Evolutionary conservation across 2,329 filamentous ascomycete genomes (phyloP).

Genomic region (Exophiala xenobiotica): DNA sequence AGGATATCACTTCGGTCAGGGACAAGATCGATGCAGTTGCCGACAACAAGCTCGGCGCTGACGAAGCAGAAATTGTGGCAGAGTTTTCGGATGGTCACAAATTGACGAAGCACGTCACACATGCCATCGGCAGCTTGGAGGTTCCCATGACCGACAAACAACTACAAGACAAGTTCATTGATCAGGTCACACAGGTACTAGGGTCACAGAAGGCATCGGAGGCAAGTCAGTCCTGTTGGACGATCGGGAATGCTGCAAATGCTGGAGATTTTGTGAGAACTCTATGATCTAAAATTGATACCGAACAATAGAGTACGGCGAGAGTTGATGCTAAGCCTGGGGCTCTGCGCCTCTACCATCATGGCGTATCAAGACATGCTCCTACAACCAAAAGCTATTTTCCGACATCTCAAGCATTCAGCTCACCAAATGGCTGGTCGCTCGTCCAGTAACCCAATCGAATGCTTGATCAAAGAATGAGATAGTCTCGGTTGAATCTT

Average conservation of each 20-base stretch:
- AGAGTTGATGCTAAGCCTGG: not conserved
- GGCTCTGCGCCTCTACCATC: not conserved
- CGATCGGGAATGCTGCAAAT: slow-evolving; percentile 36
- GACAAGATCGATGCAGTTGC: slow-evolving; percentile 47
- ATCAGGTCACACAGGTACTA: slow-evolving; percentile 47
- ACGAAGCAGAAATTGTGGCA: slow-evolving; percentile 45
- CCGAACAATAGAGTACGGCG: not conserved
- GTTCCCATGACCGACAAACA: slow-evolving; percentile 49
- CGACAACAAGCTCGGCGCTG: slow-evolving; percentile 42
- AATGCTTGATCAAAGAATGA: too few species aligned
- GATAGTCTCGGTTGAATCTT: too few species aligned
- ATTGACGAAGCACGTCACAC: slow-evolving; percentile 48
- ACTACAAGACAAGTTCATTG: slow-evolving; percentile 51
- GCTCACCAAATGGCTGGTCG: too few species aligned
- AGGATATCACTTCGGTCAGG: slow-evolving; percentile 44
- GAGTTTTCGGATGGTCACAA: slow-evolving; percentile 38
- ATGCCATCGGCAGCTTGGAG: slow-evolving; percentile 53
- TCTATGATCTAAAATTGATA: slow-evolving; percentile 8
- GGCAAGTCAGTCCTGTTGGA: slow-evolving; percentile 37
- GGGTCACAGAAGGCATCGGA: slow-evolving; percentile 38
- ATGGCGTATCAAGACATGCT: too few species aligned
- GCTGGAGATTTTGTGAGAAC: slow-evolving; percentile 33
- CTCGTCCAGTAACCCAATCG: too few species aligned
- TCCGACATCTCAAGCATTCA: too few species aligned
- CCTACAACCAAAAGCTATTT: too few species aligned